Base-by-base conservation (phyloP, 495 filamentous ascomycete species). In the Mytilinidion resinicola region DNA sequence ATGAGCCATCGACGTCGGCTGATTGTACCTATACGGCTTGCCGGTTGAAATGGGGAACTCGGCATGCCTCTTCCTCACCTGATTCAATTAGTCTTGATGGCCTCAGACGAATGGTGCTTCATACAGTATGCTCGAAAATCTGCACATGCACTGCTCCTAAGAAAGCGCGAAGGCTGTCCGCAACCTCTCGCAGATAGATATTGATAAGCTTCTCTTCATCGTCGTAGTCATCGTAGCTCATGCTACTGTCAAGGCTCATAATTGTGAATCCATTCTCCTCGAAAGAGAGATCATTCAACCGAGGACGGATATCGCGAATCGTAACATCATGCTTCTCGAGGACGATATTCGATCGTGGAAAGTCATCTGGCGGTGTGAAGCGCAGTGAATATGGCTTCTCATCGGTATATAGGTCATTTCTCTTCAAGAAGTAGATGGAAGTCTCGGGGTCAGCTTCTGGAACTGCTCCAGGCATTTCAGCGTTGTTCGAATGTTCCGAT, bases 71-170 rank as follows among this genome's bases (percentile, higher is more conserved):
- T 55, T 55, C 30, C 52, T 15, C 1, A 55, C 36, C 52, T 55
- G 15, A 14, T 46, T 14, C n/a, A 17, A 12, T 46, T 15, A 46
- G 12, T 15, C 15, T 17, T 5, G 15, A 46, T 15, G 1, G 20
- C 8, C 42, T 17, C 11, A 55, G 11, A 42, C 5, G 9, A 20
- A 21, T 10, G 9, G 17, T 1, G 9, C 33, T n/a, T 14, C 36
- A 42, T 55, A 55, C 52, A 4, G 52, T 55, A 42, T 55, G 52
- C 9, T 55, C 52, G n/a, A 55, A 55, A 17, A 55, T 34, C 30
- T 55, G 52, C 3, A 55, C 52, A 4, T 55, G 52, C 10, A 21
- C 17, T 12, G 52, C 52, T 4, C 36, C 52, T 8, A 55, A 21
- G 25, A 55, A 55, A n/a, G 38, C 7, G n/a, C 34, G 11, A 14